Base-by-base conservation (phyloP, 1,284 basidiomycete species). In the Ceraceosorus bombacis region DNA sequence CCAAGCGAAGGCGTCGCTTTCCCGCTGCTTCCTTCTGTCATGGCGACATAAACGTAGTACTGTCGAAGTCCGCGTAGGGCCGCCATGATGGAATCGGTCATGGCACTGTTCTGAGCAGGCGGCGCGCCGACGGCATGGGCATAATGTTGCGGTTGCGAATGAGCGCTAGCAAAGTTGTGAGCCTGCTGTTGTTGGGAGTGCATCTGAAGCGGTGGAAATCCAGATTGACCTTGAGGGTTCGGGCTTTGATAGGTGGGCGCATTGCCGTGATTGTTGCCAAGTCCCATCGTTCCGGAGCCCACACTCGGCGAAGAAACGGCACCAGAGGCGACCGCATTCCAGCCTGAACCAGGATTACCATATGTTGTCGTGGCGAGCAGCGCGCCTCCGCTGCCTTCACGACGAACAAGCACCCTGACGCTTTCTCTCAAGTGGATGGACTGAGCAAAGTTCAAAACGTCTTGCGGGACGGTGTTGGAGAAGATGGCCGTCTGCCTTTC, bases 401-500 rank as follows among this genome's bases (percentile, higher is more conserved):
- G 84, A 54, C 94, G 85, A 12, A 97, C 94, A 6, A 98, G 85
- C 36, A 98, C 94, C 37, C 94, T 86, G 48, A 97, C 91, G 27
- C 92, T 91, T 78, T 98, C 94, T 59, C 88, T 85, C 4, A 97
- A 84, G 73, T 95, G 88, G 60, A 94, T 90, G 9, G 85, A 79
- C 55, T 87, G 85, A 1, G 89, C 89, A 50, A 95, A 85, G 77
- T 92, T 94, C 61, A 93, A 82, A 13, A 95, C 90, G 73, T 94
- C 90, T 72, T 93, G 89, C 8, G 92, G 92, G 27, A 94, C 89
- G 2, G 89, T 90, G 74, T 92, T 93, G 37, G 90, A 94, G 80
- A 97, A 97, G 15, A 98, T 83, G 43, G 92, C 94, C 4, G 93
- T 95, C 79, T 98, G 95, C 6, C 94, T 85, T 70, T 95, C 92